Base-by-base conservation (phyloP, 2,329 filamentous ascomycete species). In the Trichoderma gracile region DNA sequence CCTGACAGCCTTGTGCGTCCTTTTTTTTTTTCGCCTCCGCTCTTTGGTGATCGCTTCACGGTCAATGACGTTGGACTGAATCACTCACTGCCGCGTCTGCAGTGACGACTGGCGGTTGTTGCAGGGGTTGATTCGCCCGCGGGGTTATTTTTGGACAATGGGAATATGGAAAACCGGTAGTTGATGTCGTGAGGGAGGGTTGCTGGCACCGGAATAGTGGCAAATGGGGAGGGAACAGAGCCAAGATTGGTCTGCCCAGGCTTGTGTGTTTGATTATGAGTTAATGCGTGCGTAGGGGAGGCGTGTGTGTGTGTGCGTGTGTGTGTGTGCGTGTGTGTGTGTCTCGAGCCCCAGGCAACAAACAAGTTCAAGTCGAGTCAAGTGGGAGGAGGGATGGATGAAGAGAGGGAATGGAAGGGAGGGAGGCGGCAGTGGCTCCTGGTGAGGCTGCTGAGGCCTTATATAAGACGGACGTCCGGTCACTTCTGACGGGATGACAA, bases 21-120 rank as follows among this genome's bases (percentile, higher is more conserved):
- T 50, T 59, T 49, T 54, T 58, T 38, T 38, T 38, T 33, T 33
- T 33, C 46, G 49, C 59, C 59, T 54, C 49, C 38, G 46, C 58
- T 38, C 33, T 38, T 14, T 19, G 33, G 58, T 17, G 40, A 42
- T 53, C 21, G 59, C 49, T 54, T 62, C 49, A 62, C 25, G 1
- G 27, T 38, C 55, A 62, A 62, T 62, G 59, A 62, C 59, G 59
- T 38, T 27, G 49, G 49, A 54, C 49, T 62, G 59, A 62, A 54
- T 62, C 59, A 62, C 59, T 62, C 59, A 62, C 59, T 12, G 15
- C 57, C n/a, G 25, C 12, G 9, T 17, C 45, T 2, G 58, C 30
- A 15, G 47, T 27, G 40, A 30, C 14, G 15, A 27, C 19, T 45
- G 27, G n/a, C n/a, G 19, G 30, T 21, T 15, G 49, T n/a, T 38